Base-by-base conservation (phyloP, 106 monocot species). In the Hemerocallis citrina region DNA sequence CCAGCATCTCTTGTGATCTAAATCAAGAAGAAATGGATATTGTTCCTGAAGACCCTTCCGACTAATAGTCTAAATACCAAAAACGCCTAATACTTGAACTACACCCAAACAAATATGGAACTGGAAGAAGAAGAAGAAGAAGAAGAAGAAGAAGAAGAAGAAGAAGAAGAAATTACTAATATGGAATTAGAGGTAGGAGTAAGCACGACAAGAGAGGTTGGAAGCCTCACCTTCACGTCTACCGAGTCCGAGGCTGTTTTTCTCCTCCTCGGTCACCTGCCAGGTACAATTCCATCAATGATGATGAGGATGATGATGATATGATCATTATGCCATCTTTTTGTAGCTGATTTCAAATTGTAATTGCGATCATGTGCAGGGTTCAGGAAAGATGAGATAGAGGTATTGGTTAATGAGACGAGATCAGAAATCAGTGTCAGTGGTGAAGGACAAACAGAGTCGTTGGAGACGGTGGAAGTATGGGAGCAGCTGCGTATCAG, bases 131-230 rank as follows among this genome's bases (percentile, higher is more conserved):
- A n/a, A n/a, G n/a, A 28, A n/a, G 28, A 42, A 6, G 14, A 27
- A n/a, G n/a, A 67, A 22, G 22, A 23, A 19, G 20, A 46, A n/a
- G 13, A 15, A 54, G 33, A 49, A 47, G 44, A 56, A 13, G 6
- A 25, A 32, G 12, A 32, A 32, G 22, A 20, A 32, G 25, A 4
- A 43, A 3, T 32, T 6, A 17, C 2, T 9, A 22, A 12, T 5
- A 85, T 85, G 84, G 80, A 76, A 52, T n/a, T 85, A 25, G 72
- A 85, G 21, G 7, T 85, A 47, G 70, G 55, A 47, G 22, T 84
- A 3, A 68, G 62, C 12, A 55, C 42, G 65, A 68, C 54, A 20
- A 59, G 65, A 34, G 7, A 24, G 2, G 1, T 23, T 4, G 52
- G 47, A 51, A 50, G 65, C 27, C 49, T 84, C 57, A 73, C 76